A percentile compares a stretch with the other conserved stretches of the same genome.
phyloP scores from a whole-genome alignment of 495 filamentous ascomycete species.

The Neurospora sp. region DNA sequence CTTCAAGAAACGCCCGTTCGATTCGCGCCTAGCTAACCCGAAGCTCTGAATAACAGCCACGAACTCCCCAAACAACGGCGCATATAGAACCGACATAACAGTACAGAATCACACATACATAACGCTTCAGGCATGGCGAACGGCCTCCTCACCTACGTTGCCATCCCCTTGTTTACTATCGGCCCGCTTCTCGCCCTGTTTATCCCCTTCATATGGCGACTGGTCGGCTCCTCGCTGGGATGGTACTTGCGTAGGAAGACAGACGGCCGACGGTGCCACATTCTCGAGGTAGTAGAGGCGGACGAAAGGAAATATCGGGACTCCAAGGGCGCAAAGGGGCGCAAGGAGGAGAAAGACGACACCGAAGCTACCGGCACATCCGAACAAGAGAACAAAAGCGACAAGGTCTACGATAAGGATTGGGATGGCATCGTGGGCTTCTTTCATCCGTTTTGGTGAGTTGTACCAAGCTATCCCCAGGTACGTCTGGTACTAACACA shows the following conservation, averaged over 20 bases:
- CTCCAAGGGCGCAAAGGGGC: constrained; percentile 19
- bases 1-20: neutral
- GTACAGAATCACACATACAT: neutral
- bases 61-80: neutral
- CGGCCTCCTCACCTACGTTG: constrained; percentile 9
- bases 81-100: neutral
- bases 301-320: constrained; percentile 46
- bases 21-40: neutral
- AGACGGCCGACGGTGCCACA: constrained; percentile 48
- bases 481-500: neutral
- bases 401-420: constrained; percentile 40
- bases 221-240: constrained; percentile 42
- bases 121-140: neutral
- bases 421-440: constrained; percentile 87
- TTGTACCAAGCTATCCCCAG: neutral
- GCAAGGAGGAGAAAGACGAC: constrained; percentile 20
- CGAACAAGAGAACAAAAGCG: constrained; percentile 14
- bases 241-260: constrained; percentile 59
- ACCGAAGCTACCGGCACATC: constrained; percentile 48
- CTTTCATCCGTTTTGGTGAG: constrained; percentile 92
- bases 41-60: neutral
- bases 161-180: constrained; percentile 11
- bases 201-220: constrained; percentile 24
- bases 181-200: constrained; percentile 21
- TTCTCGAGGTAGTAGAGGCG: constrained; percentile 48